Conservation (phyloP, 257 asterid species). For the Rhazya stricta region DNA sequence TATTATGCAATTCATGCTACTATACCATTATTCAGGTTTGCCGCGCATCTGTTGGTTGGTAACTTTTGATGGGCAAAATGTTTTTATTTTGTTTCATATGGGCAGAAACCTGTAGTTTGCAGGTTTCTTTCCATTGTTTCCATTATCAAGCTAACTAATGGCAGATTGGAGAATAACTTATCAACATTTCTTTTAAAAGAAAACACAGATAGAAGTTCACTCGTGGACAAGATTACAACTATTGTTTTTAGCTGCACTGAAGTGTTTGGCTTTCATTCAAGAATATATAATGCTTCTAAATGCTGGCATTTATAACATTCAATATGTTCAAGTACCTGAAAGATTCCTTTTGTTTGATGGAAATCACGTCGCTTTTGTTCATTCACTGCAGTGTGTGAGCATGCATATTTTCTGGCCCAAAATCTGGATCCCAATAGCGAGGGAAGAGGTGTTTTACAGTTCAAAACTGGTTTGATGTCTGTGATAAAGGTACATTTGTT, state of each 20-base stretch:
- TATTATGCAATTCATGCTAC: neutral
- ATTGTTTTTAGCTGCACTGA: neutral
- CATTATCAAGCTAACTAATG: neutral
- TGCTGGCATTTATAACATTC: neutral
- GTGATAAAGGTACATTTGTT: slow-evolving; percentile 78
- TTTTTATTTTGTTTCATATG: neutral
- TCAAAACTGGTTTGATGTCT: slow-evolving; percentile 97
- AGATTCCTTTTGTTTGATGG: neutral
- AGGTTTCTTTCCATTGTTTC: neutral
- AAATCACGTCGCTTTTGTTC: neutral
- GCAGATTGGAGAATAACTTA: neutral
- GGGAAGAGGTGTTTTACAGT: slow-evolving; percentile 99
- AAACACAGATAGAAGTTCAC: neutral
- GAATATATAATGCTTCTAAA: neutral
- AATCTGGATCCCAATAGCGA: slow-evolving; percentile 98
- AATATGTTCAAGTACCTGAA: neutral
- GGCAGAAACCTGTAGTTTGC: neutral
- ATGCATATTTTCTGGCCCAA: slow-evolving; percentile 94
- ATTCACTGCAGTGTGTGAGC: slow-evolving; percentile 80
- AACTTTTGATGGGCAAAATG: neutral
- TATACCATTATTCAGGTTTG: neutral
- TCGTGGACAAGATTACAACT: neutral
- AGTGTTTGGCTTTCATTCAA: neutral
- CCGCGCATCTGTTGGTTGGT: neutral
- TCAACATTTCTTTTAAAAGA: neutral